Evolutionary conservation across 345 rosid species (phyloP), one percentile per base, ranked within the genome.

Genomic region (Sapria himalayana): DNA sequence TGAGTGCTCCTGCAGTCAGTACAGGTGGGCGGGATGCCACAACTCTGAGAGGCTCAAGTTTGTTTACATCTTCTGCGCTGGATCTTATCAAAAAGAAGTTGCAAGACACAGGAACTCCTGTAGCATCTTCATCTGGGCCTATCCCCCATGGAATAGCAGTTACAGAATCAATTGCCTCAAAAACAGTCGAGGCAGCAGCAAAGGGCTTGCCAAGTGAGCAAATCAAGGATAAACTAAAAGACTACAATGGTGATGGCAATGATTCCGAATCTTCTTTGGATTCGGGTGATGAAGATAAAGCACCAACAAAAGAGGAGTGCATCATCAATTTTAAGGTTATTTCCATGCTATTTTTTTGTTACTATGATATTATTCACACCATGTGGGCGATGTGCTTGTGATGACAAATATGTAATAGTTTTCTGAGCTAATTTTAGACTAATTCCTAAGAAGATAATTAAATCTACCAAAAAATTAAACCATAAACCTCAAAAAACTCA

Each of bases 11-110:
- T 59, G 84, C 92, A 55, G 51, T 77, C 33, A 65, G 19, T 60
- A 73, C 76, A 1, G 91, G 93, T 52, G 95, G 95, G 33, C 92
- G 92, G 50, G 95, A 82, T 50, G 86, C 92, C 33, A 35, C 45
- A 42, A 44, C 77, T 57, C 66, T 73, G 45, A 74, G 76, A 59
- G 42, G 63, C 33, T 58, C 74, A 35, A 48, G 56, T 54, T 41
- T 64, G 46, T 61, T 56, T n/a, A 78, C 85, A 11, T 55, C 82
- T 32, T 78, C 98, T 45, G 95, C 98, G 2, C 43, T 89, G 48
- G 91, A 82, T 68, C 64, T 89, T 59, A 80, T 89, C 27, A 89
- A 89, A 61, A 82, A 68, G 64, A 82, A 89, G 70, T 60, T 89
- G 58, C 95, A 89, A 57, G 98, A 89, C 31, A 54, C 65, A 31